Base-by-base conservation (phyloP, 139 green algal species). In the Raphidocelis subcapitata region DNA sequence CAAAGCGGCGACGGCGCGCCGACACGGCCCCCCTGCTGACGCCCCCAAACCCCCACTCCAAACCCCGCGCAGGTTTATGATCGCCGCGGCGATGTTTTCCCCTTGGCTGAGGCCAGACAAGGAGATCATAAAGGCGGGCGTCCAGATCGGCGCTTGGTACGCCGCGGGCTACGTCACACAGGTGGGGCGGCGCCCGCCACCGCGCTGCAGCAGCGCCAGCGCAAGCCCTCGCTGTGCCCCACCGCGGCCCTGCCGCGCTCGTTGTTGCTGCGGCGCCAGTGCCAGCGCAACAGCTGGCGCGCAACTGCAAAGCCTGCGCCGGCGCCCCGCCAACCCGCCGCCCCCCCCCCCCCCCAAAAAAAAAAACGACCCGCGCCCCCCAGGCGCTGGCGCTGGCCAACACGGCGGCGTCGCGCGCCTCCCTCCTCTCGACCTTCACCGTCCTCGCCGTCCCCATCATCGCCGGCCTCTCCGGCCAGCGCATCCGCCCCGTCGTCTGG, bases 371-470 rank as follows among this genome's bases (percentile, higher is more conserved):
- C 41, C 89, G 93, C 66, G 56, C 85, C 5, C 69, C 76, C 46
- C 91, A 97, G 69, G 67, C 79, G 0, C 28, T 86, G 23, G 91
- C 82, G 0, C 75, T 97, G 18, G 51, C 86, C 3, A 82, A 82
- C 56, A 91, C 88, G 3, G 86, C 94, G 41, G 91, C 91, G 8
- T 87, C 78, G 0, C 66, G 88, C 24, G 89, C 83, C 20, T 88
- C 75, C 36, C 92, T 97, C 60, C 81, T 97, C 5, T 89, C 76
- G 59, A 90, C 91, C 1, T 92, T 97, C 75, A 96, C 91, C 18
- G 91, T 97, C 1, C 78, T 97, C 33, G 76, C 87, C 18, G 91
- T 97, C 21, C 92, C 92, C 10, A 67, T 94, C 31, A 64, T 97
- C 52, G 87, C 84, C 21, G 90, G 86, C 32, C 46, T 94, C 4